Evolutionary conservation across 768 basidiomycete species (phyloP).

Genomic region (Dioszegia aurantiaca): DNA sequence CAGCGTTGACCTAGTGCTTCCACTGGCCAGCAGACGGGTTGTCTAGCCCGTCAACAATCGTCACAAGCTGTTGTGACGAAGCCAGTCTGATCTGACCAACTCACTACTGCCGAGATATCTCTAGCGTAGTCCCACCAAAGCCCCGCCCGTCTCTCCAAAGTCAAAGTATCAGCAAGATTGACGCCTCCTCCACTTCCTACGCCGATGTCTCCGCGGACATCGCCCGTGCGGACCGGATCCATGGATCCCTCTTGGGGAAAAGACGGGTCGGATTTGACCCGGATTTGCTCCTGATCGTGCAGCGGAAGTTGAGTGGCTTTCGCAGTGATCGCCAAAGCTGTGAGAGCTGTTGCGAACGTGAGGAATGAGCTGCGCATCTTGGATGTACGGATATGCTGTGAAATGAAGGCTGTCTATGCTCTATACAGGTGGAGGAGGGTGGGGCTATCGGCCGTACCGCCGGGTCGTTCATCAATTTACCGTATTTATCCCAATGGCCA

Average conservation of each 20-base stretch:
- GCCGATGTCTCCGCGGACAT: neutral
- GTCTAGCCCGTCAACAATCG: constrained; percentile 2
- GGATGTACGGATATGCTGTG: neutral
- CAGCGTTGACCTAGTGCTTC: constrained; percentile 57
- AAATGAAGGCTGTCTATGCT: neutral
- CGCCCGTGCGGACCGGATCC: neutral
- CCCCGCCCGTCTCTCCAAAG: constrained; percentile 31
- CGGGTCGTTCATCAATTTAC: no score
- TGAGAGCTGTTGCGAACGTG: constrained; percentile 6
- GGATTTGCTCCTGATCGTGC: neutral
- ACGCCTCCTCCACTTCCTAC: constrained; percentile 10
- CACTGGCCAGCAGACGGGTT: constrained; percentile 11
- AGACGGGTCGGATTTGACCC: constrained; percentile 18
- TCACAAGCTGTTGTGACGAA: no score
- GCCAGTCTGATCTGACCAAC: no score
- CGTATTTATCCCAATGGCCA: neutral
- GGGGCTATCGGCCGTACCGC: no score
- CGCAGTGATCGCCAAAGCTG: constrained; percentile 10
- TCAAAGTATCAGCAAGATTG: constrained; percentile 34
- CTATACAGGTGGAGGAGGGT: no score
- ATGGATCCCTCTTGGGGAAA: constrained; percentile 20
- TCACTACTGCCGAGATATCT: constrained; percentile 31
- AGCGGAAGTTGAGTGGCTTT: constrained; percentile 16
- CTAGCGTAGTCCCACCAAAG: constrained; percentile 43
- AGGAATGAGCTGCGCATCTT: constrained; percentile 11